Base-by-base conservation (phyloP, 2,329 filamentous ascomycete genomes). In the Endothia cerciana region DNA sequence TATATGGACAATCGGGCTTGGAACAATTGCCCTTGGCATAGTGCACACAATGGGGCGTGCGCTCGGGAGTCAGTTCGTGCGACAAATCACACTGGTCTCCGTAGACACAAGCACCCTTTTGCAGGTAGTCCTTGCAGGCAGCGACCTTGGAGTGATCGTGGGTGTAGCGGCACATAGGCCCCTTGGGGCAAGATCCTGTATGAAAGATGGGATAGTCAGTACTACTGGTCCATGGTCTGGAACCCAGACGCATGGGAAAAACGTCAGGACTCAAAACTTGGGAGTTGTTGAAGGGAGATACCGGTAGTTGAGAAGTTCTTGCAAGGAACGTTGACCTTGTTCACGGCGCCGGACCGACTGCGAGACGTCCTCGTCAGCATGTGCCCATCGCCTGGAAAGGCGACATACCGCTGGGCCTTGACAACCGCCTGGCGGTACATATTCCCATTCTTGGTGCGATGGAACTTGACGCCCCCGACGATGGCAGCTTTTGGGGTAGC, bases 71-170 rank as follows among this genome's bases (percentile, higher is more conserved):
- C 69, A 92, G 82, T 58, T 95, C 89, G 84, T 98, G 95, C 69
- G 94, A 97, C 68, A 98, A 85, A 79, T 97, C 92, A 84, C 95
- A 99, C 73, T 85, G 85, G 74, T 90, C 86, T 78, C 93, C 93
- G 76, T 87, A 87, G 72, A 83, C 81, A 81, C 95, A 99, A 73
- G 85, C 83, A 74, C 91, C 90, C 75, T 91, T 93, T 74, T 89
- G 89, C 63, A 98, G 83, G 75, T 91, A 93, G 63, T 92, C 89
- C 78, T 92, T 95, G 87, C 95, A 99, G 65, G 95, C 89, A 64
- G 94, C 92, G 73, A 97, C 92, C 80, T 92, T 97, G 75, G 87
- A 83, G 51, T 91, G 87, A 74, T 99, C 92, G 82, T 99, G 95
- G 60, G 89, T 81, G 75, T 91, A 95, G 64, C 86, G 89, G 78